A percentile compares a stretch with the other conserved stretches of the same genome.
These are phyloP conservation scores for Penicillium sp. DNA, from an alignment of 2,329 filamentous ascomycete species.

Conservation along the genomic window DNA sequence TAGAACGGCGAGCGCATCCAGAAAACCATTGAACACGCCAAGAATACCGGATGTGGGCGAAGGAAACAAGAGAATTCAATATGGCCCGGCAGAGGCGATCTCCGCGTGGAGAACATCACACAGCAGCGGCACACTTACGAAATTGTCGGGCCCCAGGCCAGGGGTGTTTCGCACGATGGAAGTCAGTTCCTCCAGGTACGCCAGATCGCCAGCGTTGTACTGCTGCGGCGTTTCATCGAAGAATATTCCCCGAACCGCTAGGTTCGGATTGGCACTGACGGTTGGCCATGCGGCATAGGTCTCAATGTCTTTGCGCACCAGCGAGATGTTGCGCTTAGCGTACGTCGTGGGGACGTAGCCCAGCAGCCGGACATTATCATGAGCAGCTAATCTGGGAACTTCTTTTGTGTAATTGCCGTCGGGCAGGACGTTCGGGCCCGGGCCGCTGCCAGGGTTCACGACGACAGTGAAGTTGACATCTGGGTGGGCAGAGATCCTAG, in stretches of 20 bases:
- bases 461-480: constrained; percentile 55
- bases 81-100: neutral
- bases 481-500: constrained; percentile 45
- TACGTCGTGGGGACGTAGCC: constrained; percentile 59
- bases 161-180: constrained; percentile 35
- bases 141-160: constrained; percentile 42
- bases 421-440: constrained; percentile 49
- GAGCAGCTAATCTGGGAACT: constrained; percentile 45
- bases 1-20: constrained; percentile 2
- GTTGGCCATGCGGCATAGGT: constrained; percentile 52
- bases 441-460: constrained; percentile 55
- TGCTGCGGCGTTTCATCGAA: constrained; percentile 54
- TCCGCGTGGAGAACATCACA: constrained; percentile 16
- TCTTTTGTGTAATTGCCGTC: constrained; percentile 51
- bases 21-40: constrained; percentile 3
- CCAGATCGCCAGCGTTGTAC: constrained; percentile 36
- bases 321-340: constrained; percentile 44
- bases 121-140: constrained; percentile 38
- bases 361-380: constrained; percentile 55
- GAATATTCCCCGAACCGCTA: constrained; percentile 55
- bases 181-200: constrained; percentile 42
- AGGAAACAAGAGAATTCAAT: constrained; percentile 4
- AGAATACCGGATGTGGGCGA: neutral
- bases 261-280: constrained; percentile 39
- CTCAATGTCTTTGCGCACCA: constrained; percentile 50